Evolutionary conservation across 345 rosid species (phyloP).

Genomic region (Eucalyptus marginata): DNA sequence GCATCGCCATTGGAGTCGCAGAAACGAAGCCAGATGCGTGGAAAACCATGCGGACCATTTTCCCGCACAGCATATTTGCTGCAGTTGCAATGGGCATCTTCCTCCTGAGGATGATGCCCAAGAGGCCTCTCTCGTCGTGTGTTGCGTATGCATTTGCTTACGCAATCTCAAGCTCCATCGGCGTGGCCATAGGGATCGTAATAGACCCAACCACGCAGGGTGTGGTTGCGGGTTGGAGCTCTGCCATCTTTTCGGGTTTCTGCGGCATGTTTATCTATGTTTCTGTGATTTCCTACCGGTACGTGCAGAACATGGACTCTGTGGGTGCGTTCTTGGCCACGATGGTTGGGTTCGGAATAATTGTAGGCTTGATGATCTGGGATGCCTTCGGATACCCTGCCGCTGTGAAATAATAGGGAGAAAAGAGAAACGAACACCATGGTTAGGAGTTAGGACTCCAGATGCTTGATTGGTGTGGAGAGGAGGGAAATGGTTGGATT

Average conservation of each 20-base stretch:
- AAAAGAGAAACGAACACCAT: neutral
- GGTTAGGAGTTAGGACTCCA: neutral
- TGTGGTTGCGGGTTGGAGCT: conserved; percentile 65
- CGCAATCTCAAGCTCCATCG: conserved; percentile 69
- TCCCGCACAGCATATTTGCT: conserved; percentile 64
- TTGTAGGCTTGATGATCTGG: conserved; percentile 74
- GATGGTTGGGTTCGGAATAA: conserved; percentile 41
- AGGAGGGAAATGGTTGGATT: neutral
- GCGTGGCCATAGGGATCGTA: conserved; percentile 63
- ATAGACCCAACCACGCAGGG: conserved; percentile 70
- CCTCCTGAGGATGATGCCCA: conserved; percentile 61
- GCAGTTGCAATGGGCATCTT: conserved; percentile 88
- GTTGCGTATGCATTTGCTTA: conserved; percentile 57
- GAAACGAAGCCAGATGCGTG: conserved; percentile 53
- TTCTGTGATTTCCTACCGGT: conserved; percentile 30
- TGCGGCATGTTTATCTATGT: conserved; percentile 51
- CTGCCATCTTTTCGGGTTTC: conserved; percentile 60
- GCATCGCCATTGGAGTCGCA: conserved; percentile 28
- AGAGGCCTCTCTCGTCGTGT: conserved; percentile 48
- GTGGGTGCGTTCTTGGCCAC: conserved; percentile 49
- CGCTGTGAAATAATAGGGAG: neutral
- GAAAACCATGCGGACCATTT: conserved; percentile 74
- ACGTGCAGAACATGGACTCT: conserved; percentile 4
- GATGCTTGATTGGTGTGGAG: neutral
- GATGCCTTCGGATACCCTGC: neutral